These are phyloP conservation scores for Pleurotus giganteus DNA, from an alignment of 768 basidiomycete genomes.

Conservation along the genomic window DNA sequence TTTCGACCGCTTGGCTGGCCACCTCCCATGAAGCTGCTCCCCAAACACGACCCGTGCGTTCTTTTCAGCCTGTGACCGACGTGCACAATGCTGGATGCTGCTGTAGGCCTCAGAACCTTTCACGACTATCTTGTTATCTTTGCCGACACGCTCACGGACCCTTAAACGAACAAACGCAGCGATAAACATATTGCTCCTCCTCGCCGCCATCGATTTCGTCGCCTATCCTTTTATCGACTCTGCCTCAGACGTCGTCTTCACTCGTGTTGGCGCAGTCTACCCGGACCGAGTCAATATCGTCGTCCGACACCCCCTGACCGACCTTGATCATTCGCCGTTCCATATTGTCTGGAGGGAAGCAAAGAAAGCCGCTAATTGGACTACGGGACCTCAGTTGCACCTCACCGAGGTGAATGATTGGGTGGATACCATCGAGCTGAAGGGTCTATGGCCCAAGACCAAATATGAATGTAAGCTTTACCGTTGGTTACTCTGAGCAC, in stretches of 20 bases:
- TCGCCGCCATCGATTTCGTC: slow-evolving; percentile 47
- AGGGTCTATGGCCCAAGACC: slow-evolving; percentile 66
- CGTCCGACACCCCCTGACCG: slow-evolving; percentile 51
- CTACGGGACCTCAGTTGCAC: slow-evolving; percentile 48
- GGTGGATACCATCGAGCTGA: slow-evolving; percentile 51
- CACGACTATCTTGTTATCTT: slow-evolving; percentile 27
- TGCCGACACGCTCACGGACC: slow-evolving; percentile 31
- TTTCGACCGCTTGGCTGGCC: neutral
- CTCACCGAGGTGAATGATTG: slow-evolving; percentile 51
- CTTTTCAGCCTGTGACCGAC: neutral
- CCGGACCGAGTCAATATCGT: slow-evolving; percentile 61
- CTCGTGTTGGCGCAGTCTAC: slow-evolving; percentile 69
- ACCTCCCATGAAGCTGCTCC: neutral
- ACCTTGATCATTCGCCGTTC: slow-evolving; percentile 28
- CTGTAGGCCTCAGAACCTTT: neutral
- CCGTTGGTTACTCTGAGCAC: neutral
- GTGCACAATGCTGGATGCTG: neutral
- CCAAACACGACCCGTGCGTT: slow-evolving; percentile 10
- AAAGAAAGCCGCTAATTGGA: slow-evolving; percentile 40
- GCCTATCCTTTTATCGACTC: slow-evolving; percentile 54
- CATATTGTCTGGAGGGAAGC: slow-evolving; percentile 48
- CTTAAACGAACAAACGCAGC: slow-evolving; percentile 27
- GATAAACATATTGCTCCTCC: slow-evolving; percentile 31
- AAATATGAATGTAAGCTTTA: slow-evolving; percentile 70
- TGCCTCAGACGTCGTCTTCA: slow-evolving; percentile 56